phyloP scores from a whole-genome alignment of 1,284 basidiomycete species.

The Apiotrichum veenhuisii region DNA sequence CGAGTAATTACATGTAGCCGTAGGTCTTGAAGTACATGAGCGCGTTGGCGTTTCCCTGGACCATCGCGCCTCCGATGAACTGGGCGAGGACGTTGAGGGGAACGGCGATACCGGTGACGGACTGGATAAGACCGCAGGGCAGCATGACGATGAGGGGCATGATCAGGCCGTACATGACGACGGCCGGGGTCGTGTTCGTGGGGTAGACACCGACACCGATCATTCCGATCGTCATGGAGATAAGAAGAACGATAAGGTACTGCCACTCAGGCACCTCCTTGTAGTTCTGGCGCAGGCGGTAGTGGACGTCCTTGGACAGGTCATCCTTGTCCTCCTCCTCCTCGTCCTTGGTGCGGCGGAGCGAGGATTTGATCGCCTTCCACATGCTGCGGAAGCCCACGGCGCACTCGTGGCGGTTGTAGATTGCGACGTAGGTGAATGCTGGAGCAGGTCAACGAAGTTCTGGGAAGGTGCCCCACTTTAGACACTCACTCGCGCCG shows the following conservation, averaged over 20 bases:
- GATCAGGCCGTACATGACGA: constrained; percentile 13
- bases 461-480: too few species aligned
- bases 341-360: constrained; percentile 30
- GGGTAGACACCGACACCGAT: constrained; percentile 13
- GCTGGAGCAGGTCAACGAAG: too few species aligned
- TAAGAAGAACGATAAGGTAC: constrained; percentile 14
- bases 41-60: constrained; percentile 57
- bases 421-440: constrained; percentile 37
- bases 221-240: constrained; percentile 6
- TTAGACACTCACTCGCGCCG: constrained; percentile 21
- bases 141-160: constrained; percentile 10
- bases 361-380: constrained; percentile 6
- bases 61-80: constrained; percentile 57
- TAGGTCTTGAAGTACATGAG: constrained; percentile 58
- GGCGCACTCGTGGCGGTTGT: constrained; percentile 43
- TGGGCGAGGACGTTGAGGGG: constrained; percentile 55
- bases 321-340: constrained; percentile 37
- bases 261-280: constrained; percentile 31
- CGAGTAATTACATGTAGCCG: constrained; percentile 53
- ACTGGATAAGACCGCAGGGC: constrained; percentile 56
- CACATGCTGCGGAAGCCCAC: constrained; percentile 37
- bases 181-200: constrained; percentile 7
- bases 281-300: constrained; percentile 54
- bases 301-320: constrained; percentile 32
- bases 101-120: constrained; percentile 56